Base-by-base conservation (phyloP, 805 yeast genomes). In the Candida golubevii region DNA sequence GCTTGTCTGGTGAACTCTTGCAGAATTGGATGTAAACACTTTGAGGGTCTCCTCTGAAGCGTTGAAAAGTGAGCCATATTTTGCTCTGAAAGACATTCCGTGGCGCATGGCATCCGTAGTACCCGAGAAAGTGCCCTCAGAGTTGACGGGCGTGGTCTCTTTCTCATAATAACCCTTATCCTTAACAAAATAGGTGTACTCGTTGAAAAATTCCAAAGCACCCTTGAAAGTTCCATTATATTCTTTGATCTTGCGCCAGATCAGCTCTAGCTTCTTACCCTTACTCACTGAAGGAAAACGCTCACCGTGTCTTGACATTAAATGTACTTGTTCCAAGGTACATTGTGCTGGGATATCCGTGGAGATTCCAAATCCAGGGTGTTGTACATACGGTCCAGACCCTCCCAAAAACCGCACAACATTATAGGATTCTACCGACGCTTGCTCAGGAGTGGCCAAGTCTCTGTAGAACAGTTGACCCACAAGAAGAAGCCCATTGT, bases 271-370 rank as follows among this genome's bases (percentile, higher is more conserved):
- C 7, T 36, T 26, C 31, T 49, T 53, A 7, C 73, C 73, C 26
- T 50, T 55, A 18, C 60, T 48, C 31, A 48, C 51, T 10, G 70
- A 58, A 7, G 74, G 88, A 55, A 71, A 85, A 51, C 95, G 70
- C 61, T 86, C 93, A 14, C 91, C 95, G 58, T 88, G 95, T 56
- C 96, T 76, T 51, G 82, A 80, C 41, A 84, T 65, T 27, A 85
- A 63, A 52, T 83, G 88, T 7, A 83, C 87, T 61, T 85, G 91
- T 53, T 78, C 78, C 42, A 82, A 67, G 5, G 62, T 54, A 60
- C 86, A 82, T 36, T 67, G 67, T 6, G 61, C 67, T 15, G 85
- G 83, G 1, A 68, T 50, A 11, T 66, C 77, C 11, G 70, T 58
- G 12, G 75, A 63, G 32, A 81, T 71, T 4, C 85, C 85, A 52